These are phyloP conservation scores for Suhomyces prunicola DNA, from an alignment of 805 yeast genomes.

Conservation along the genomic window DNA sequence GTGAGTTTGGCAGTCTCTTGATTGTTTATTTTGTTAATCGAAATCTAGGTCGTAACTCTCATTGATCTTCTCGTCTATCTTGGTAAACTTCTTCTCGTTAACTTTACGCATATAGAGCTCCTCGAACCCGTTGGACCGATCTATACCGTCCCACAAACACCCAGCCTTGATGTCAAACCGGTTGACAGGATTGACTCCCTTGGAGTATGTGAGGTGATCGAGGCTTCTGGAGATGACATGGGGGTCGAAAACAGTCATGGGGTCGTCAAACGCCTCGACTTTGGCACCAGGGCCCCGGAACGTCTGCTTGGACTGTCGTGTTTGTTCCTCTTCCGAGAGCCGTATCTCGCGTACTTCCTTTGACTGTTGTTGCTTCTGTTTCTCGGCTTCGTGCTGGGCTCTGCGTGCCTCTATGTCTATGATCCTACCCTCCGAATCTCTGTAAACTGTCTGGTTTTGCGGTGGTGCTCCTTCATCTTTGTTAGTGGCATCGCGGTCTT, in stretches of 20 bases:
- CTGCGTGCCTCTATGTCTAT: conserved; percentile 37
- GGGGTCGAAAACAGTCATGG: conserved; percentile 48
- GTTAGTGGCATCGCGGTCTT: not conserved
- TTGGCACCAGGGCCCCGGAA: conserved; percentile 14
- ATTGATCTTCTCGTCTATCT: conserved; percentile 8
- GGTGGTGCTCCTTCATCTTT: not conserved
- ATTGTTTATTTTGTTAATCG: not conserved
- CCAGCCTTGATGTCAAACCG: conserved; percentile 80
- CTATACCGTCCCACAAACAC: conserved; percentile 86
- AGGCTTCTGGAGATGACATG: conserved; percentile 13
- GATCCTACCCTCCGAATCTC: conserved; percentile 61
- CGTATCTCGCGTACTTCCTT: conserved; percentile 19
- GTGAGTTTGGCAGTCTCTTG: too few species aligned
- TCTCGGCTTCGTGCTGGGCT: conserved; percentile 22
- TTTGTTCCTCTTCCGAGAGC: conserved; percentile 28
- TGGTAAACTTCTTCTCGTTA: conserved; percentile 23
- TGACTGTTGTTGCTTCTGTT: conserved; percentile 13
- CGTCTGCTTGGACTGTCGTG: conserved; percentile 32
- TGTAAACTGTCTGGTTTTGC: conserved; percentile 41
- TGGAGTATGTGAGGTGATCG: conserved; percentile 30
- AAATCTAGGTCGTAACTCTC: conserved; percentile 8
- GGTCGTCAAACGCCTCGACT: conserved; percentile 49
- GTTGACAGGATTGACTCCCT: conserved; percentile 58
- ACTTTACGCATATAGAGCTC: conserved; percentile 47
- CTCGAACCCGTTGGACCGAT: conserved; percentile 87